Conservation (phyloP, 2,329 filamentous ascomycete genomes). For the Phyllosticta capitalensis region DNA sequence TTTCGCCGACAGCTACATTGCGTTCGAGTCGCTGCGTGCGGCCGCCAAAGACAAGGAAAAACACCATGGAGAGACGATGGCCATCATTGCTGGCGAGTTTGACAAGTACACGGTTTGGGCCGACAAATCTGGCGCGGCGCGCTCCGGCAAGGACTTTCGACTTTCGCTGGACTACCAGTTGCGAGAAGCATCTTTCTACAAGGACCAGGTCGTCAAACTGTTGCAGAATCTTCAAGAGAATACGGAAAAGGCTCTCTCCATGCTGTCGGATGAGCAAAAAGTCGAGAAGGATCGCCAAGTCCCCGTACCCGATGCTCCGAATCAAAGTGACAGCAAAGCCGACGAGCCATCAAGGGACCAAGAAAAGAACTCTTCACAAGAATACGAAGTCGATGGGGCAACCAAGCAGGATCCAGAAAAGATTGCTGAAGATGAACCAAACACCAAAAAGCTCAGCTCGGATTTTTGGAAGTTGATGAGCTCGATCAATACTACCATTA, state of each 20-base stretch:
- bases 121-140: conserved; percentile 15
- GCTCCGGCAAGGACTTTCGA: conserved; percentile 9
- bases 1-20: background rate
- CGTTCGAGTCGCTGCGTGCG: background rate
- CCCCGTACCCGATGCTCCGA: too few species aligned
- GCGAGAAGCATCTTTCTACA: conserved; percentile 15
- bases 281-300: background rate
- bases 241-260: background rate
- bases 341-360: background rate
- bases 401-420: background rate
- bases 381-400: background rate
- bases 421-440: background rate
- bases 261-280: background rate
- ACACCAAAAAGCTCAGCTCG: background rate
- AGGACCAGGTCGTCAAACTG: conserved; percentile 4
- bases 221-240: background rate
- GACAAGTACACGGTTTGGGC: conserved; percentile 15
- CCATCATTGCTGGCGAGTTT: conserved; percentile 9
- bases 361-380: background rate
- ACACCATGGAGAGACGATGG: background rate
- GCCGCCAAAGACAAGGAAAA: background rate
- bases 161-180: conserved; percentile 16
- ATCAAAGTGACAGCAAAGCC: background rate
- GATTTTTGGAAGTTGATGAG: background rate
- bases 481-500: background rate